Base-by-base conservation (phyloP, 1,139 yeast genomes). In the Yamadazyma dushanensis region DNA sequence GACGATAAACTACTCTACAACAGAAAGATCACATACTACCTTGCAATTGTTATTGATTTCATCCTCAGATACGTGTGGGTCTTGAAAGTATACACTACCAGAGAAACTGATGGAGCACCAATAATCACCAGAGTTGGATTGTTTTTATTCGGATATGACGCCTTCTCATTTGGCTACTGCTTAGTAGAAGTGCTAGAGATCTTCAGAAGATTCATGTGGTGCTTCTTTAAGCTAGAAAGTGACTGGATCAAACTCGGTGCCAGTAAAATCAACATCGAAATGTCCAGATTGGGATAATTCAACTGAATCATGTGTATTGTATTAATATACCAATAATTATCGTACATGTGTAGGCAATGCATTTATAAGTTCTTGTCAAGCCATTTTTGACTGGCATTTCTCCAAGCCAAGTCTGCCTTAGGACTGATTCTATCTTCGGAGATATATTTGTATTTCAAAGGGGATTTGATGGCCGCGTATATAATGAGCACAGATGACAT, bases 171-270 rank as follows among this genome's bases (percentile, higher is more conserved):
- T 16, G 94, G 92, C 1, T 70, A 76, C 47, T 80, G 83, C 41
- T 54, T 72, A 6, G 59, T 87, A 35, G 95, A 90, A 51, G 51
- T 77, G 8, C 60, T 89, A 36, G 98, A 92, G 56, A 70, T 92
- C 8, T 49, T 80, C 8, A 73, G 98, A 59, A 72, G 98, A 49
- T 87, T 92, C 79, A 61, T 88, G 40, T 92, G 98, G 98, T 78
- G 90, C 35, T 77, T 87, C 48, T 66, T 90, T 53, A 83, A 94
- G 55, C 64, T 89, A 21, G 97, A 90, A 50, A 76, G 85, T 26
- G 97, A 90, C 56, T 82, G 71, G 60, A 54, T 70, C 40, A 76
- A 74, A 52, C 45, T 63, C 21, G 32, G 23, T 7, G 5, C 22
- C 10, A 26, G 11, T 10, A 27, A 13, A 11, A 11, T 14, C 17